phyloP scores from a whole-genome alignment of 2,329 filamentous ascomycete genomes.

The Fusarium xylarioides region DNA sequence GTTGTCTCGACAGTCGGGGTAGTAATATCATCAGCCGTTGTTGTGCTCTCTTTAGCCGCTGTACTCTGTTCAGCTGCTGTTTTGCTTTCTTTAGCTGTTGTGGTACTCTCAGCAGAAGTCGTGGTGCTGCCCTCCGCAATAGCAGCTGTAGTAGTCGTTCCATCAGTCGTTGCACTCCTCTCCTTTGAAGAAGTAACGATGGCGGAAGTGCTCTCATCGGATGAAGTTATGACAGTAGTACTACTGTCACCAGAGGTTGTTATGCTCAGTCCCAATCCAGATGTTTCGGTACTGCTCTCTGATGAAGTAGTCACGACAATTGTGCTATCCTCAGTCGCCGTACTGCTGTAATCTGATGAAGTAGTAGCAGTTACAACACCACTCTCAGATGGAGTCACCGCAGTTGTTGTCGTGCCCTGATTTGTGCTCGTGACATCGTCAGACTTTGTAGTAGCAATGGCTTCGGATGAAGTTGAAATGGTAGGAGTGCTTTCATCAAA shows the following conservation, averaged over 20 bases:
- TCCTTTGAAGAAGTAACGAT: not conserved
- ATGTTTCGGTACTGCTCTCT: not conserved
- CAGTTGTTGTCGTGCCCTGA: not conserved
- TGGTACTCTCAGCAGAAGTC: not conserved
- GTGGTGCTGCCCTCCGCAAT: not conserved
- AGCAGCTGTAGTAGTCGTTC: accelerated
- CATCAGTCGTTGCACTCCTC: not conserved
- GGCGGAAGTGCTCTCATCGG: too few species aligned
- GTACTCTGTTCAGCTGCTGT: not conserved
- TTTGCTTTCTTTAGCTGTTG: not conserved
- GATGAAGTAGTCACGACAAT: not conserved
- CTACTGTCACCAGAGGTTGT: not conserved
- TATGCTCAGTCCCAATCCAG: too few species aligned
- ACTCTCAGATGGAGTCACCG: not conserved
- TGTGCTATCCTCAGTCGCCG: not conserved
- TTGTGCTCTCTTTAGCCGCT: too few species aligned
- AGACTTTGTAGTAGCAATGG: accelerated
- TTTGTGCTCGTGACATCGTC: not conserved
- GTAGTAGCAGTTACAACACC: too few species aligned
- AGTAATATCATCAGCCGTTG: not conserved
- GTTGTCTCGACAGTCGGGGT: not conserved
- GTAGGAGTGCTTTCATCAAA: accelerated
- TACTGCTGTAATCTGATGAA: too few species aligned
- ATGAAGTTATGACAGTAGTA: too few species aligned
- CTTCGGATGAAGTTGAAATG: accelerated